Base-by-base conservation (phyloP, 148 eudicot genomes). In the Gaultheria prostrata region DNA sequence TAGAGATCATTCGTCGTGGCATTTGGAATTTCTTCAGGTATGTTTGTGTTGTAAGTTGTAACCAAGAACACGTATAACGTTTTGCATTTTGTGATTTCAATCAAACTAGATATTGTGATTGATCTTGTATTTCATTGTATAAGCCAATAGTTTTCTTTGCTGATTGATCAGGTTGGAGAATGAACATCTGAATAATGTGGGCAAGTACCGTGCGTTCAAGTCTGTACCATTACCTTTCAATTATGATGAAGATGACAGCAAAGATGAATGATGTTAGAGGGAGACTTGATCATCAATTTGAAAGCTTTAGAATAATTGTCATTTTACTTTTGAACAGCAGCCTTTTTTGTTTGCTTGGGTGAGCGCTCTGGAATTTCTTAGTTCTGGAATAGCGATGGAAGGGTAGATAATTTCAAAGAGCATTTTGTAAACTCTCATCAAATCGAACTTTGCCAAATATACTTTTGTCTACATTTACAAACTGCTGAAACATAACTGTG, bases 1-100 rank as follows among this genome's bases (percentile, higher is more conserved):
- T 95, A 48, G 98, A 93, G 89, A 91, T 95, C 75, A 80, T 90
- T 83, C 94, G 98, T 4, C 98, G 97, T 78, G 97, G 97, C 82
- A 89, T 93, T 63, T 95, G 98, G 98, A 95, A 89, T 87, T 95
- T 92, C 90, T 95, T 93, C 90, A 95, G 98, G 98, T 95, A 3
- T 3, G 70, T 26, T 63, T 30, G 26, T 63, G 70, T 90, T 35
- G 24, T 65, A 15, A 33, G 70, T 90, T 35, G 24, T 65, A 15
- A 33, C 35, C 35, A 15, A 51, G 3, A 51, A 51, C 56, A 39
- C 43, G 43, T 39, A 39, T 0, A 4, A 63, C 43, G 32, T 9
- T 63, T 13, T 63, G 33, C 33, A 63, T 63, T 63, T 63, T 63
- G 70, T 24, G 32, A 63, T 63, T 63, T 26, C 70, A 24, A 26